These are phyloP conservation scores for Casaregolazyma lundiana DNA, from an alignment of 1,139 yeast genomes.

Conservation along the genomic window DNA sequence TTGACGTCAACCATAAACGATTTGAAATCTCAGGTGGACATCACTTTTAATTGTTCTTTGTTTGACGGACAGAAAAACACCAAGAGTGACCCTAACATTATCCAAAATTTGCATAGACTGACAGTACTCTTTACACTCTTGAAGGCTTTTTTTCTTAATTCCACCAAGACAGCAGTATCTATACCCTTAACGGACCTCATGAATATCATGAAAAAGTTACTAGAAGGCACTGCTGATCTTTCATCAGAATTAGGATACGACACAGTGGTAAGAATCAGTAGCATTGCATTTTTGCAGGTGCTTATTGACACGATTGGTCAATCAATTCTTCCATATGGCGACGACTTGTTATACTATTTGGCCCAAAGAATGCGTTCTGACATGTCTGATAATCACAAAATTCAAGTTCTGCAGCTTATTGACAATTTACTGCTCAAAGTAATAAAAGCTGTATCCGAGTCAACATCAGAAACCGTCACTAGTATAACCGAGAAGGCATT, in stretches of 20 bases:
- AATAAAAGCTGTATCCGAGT: conserved; percentile 1
- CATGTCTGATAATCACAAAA: conserved; percentile 2
- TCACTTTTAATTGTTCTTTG: conserved; percentile 6
- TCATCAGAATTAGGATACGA: conserved; percentile 9
- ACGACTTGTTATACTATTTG: conserved; percentile 25
- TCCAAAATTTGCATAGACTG: conserved; percentile 15
- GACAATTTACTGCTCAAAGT: background rate
- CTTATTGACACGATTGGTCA: conserved; percentile 20
- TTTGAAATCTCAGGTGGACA: conserved; percentile 14
- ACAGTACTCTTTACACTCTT: conserved; percentile 23
- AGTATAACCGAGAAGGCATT: background rate
- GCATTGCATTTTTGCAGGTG: conserved; percentile 16
- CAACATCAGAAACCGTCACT: background rate
- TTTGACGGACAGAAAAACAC: background rate
- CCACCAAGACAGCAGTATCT: conserved; percentile 26
- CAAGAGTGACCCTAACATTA: conserved; percentile 1
- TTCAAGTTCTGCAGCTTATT: background rate
- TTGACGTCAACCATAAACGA: conserved; percentile 23
- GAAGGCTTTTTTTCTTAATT: conserved; percentile 22
- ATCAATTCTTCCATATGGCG: conserved; percentile 25
- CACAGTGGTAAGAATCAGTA: conserved; percentile 3
- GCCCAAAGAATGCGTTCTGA: conserved; percentile 13
- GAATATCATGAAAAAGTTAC: conserved; percentile 19
- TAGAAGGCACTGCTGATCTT: conserved; percentile 23
- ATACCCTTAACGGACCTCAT: conserved; percentile 29